Evolutionary conservation across 208 protist species (phyloP), one percentile per base, ranked within the genome.

Genomic region (Eutreptiella sp.): DNA sequence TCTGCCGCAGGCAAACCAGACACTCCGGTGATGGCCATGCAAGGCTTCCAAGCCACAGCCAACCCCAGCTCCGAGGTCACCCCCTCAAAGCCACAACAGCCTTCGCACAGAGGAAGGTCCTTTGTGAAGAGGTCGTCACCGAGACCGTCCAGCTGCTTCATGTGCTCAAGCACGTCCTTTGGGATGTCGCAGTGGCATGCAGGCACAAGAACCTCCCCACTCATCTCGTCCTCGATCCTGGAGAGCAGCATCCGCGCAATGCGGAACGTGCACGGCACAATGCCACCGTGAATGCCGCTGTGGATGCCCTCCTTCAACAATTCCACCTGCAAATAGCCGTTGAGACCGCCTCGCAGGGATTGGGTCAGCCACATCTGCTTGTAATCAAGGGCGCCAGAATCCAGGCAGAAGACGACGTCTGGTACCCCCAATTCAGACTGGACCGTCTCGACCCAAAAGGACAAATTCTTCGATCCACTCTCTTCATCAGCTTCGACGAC

Each of bases 261-360:
- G 54, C 91, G 87, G 72, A 97, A 96, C 3, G 89, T 85, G 47
- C 87, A 85, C 35, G 93, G 88, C 21, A 96, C 87, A 21, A 97
- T 83, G 47, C 93, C 93, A 46, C 83, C 85, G 19, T 75, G 81
- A 9, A 88, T 28, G 26, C 93, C 92, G 47, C 73, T 87, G 77
- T 97, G 92, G 63, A 92, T 84, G 42, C 88, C 81, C 71, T 94
- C 82, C 14, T 42, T 82, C 41, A 94, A 66, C 5, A 84, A 80
- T 36, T 76, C 55, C 9, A 96, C 84, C 0, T 58, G 73, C 16
- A 97, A 77, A 26, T 76, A 66, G 38, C 89, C 92, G 38, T 58
- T 75, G 1, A 77, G 52, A 4, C 94, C 65, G 34, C 93, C 93
- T 47, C 93, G 84, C 31, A 97, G 73, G 3, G 86, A 90, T 7